These are phyloP conservation scores for Solanum megistacrolobum DNA, from an alignment of 257 asterid species.

Conservation along the genomic window DNA sequence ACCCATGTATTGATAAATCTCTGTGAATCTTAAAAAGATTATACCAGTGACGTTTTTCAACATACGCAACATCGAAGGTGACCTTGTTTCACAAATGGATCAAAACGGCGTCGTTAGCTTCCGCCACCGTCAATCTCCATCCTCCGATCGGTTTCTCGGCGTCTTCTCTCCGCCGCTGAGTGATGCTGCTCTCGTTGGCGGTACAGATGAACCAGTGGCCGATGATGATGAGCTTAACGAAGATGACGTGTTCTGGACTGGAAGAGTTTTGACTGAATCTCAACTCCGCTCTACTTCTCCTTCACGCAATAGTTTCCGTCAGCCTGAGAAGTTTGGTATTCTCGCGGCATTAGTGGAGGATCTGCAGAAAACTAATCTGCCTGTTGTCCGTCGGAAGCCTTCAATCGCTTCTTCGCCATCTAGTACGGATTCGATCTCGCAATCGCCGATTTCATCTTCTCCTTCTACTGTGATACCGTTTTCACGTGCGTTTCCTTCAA, in stretches of 20 bases:
- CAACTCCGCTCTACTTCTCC: conserved; percentile 19
- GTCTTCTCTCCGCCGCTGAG: conserved; percentile 57
- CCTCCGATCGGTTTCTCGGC: conserved; percentile 53
- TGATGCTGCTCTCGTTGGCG: background rate
- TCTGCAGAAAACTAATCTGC: conserved; percentile 15
- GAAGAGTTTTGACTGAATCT: conserved; percentile 10
- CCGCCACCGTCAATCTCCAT: conserved; percentile 55
- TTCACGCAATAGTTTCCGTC: conserved; percentile 6
- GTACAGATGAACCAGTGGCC: conserved; percentile 3
- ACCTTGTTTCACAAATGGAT: conserved; percentile 22
- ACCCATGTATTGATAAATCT: background rate
- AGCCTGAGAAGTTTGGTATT: conserved; percentile 49
- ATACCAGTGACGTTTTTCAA: background rate
- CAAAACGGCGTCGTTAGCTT: conserved; percentile 24
- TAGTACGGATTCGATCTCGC: background rate
- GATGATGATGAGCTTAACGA: conserved; percentile 60
- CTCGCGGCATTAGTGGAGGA: conserved; percentile 60
- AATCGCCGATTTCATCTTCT: conserved; percentile 1
- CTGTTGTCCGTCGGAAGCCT: conserved; percentile 32
- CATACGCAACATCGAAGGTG: background rate
- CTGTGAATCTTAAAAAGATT: background rate
- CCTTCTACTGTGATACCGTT: conserved; percentile 16
- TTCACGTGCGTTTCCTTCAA: conserved; percentile 37
- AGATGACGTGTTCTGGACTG: conserved; percentile 62
- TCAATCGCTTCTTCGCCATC: conserved; percentile 11